Conservation (phyloP, 139 green algal species). For the Chlamydomonas sp. region DNA sequence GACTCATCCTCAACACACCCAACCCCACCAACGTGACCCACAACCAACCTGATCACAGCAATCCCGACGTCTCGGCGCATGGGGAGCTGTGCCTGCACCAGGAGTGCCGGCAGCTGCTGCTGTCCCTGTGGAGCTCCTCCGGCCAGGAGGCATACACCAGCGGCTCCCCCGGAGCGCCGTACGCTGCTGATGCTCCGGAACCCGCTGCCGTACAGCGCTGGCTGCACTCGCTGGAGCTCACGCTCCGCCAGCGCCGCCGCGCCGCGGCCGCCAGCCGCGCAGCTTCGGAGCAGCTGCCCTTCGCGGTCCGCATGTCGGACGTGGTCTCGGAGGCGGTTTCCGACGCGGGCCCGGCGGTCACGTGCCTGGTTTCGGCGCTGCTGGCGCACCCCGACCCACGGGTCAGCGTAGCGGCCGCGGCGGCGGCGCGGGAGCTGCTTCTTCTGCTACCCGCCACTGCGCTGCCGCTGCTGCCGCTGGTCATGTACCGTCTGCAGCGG, state of each 20-base stretch:
- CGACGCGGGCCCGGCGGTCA: slow-evolving; percentile 2
- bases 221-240: slow-evolving; percentile 31
- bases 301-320: neutral
- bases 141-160: neutral
- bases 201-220: slow-evolving; percentile 9
- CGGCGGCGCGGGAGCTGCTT: slow-evolving; percentile 36
- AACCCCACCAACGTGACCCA: neutral
- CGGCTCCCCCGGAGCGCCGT: neutral
- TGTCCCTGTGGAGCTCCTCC: slow-evolving; percentile 10
- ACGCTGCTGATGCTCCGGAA: neutral
- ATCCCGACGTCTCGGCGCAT: neutral
- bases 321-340: neutral
- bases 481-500: slow-evolving; percentile 39
- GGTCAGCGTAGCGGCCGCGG: slow-evolving; percentile 24
- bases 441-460: slow-evolving; percentile 37
- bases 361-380: slow-evolving; percentile 27
- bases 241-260: slow-evolving; percentile 21
- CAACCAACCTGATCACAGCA: neutral
- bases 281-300: slow-evolving; percentile 24
- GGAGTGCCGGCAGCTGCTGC: slow-evolving; percentile 6
- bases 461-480: slow-evolving; percentile 44
- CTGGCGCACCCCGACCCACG: slow-evolving; percentile 30
- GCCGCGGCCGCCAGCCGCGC: neutral
- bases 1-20: neutral
- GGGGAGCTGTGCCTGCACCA: slow-evolving; percentile 29